Conservation (phyloP, 441 rosid species). For the Manihot esculenta region DNA sequence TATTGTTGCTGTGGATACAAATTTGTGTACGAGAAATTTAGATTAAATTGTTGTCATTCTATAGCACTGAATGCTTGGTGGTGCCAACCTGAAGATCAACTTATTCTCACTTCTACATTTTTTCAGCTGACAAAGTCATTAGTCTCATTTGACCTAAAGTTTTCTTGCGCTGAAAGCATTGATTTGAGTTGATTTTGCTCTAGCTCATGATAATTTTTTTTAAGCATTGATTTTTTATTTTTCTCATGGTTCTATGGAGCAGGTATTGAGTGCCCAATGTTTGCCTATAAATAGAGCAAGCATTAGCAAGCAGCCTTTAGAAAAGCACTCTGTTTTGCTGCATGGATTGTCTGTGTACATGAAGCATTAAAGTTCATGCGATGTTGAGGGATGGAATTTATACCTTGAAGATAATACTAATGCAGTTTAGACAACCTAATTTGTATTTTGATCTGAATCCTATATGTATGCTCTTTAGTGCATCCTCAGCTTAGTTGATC, state of each 20-base stretch:
- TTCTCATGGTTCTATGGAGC: not conserved
- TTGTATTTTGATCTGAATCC: constrained; percentile 1
- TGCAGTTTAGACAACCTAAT: not conserved
- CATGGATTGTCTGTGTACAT: not conserved
- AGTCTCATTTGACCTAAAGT: too few relatives aligned
- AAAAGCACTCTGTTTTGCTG: not conserved
- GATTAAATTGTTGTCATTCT: not conserved
- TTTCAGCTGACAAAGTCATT: not conserved
- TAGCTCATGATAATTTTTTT: not conserved
- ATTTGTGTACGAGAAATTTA: not conserved
- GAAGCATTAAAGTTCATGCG: not conserved
- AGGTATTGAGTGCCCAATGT: constrained; percentile 4
- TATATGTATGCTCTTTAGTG: constrained; percentile 5
- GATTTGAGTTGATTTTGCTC: not conserved
- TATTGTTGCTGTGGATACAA: not conserved
- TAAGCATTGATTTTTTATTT: not conserved
- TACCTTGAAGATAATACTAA: not conserved
- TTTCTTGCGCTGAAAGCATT: too few relatives aligned
- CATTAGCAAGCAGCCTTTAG: not conserved
- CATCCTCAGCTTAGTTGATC: not conserved
- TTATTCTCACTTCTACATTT: not conserved
- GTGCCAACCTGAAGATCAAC: not conserved
- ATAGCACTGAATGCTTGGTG: not conserved
- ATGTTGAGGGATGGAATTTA: not conserved
- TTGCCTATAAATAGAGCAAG: not conserved